Base-by-base conservation (phyloP, 2,329 filamentous ascomycete species). In the Paramyrothecium roridum region DNA sequence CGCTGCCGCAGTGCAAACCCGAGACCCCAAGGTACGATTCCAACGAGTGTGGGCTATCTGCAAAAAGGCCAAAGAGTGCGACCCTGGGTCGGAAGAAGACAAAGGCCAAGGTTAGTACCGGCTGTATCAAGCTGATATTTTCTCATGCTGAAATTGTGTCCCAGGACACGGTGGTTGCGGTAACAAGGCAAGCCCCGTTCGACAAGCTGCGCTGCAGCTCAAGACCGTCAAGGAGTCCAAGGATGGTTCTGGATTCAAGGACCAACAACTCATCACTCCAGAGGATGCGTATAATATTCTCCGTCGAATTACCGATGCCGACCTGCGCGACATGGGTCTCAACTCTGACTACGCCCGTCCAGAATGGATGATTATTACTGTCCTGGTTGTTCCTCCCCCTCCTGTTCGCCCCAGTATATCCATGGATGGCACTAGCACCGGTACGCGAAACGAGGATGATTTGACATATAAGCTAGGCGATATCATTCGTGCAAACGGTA, bases 391-490 rank as follows among this genome's bases (percentile, higher is more conserved):
- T 1, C 95, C 95, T 1, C 95, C 95, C 3, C 95, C 95, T 50
- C 93, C 95, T 3, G 96, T 99, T 40, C 89, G 95, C 54, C 95
- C 95, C 6, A 97, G 92, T 81, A 96, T 99, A 65, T 96, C 93
- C 21, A 93, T 98, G 78, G 96, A 98, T 68, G 93, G 95, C 52
- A 96, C 91, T 47, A 90, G 91, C 53, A 90, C 91, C 62, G 95
- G 95, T 60, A 87, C 93, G 80, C 89, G 95, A 60, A 95, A 95
- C 70, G 95, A 99, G 76, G 95, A 99, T 72, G 96, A 99, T 80
- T 83, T 99, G 82, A 99, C 95, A 0, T 99, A 97, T 83, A 99
- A 99, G 77, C 81, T 99, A 33, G 93, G 93, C 67, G 95, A 99
- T 74, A 97, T 99, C 66, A 95, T 99, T 65, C 92, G 95, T 63